phyloP scores from a whole-genome alignment of 306 rosid genomes.

The Quillaja saponaria region DNA sequence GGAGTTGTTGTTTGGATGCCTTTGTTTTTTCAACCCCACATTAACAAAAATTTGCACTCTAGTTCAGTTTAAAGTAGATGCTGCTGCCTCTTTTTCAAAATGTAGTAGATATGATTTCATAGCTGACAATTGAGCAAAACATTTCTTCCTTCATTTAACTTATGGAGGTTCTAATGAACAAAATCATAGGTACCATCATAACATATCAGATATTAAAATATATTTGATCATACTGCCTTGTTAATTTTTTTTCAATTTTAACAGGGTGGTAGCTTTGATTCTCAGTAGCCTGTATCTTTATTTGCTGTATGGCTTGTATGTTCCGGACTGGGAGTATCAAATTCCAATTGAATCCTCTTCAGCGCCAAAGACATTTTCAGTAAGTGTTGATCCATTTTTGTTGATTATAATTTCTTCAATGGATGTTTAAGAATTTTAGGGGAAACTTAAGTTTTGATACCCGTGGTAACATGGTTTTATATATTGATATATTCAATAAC shows the following conservation, averaged over 20 bases:
- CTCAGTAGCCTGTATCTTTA: slow-evolving; percentile 57
- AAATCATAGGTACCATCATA: too few species aligned
- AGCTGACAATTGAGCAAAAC: too few species aligned
- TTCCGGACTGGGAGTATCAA: slow-evolving; percentile 92
- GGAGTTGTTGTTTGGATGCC: too few species aligned
- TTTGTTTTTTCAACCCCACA: too few species aligned
- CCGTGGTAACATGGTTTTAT: slow-evolving; percentile 22
- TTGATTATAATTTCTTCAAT: background rate
- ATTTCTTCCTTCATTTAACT: too few species aligned
- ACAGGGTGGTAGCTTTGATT: slow-evolving; percentile 60
- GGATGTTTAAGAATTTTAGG: background rate
- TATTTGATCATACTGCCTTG: background rate
- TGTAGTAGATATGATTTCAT: too few species aligned
- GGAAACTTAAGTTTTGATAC: background rate
- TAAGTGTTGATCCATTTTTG: slow-evolving; percentile 39
- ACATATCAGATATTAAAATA: background rate
- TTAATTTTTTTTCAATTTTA: slow-evolving; percentile 11
- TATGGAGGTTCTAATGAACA: background rate
- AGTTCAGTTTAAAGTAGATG: too few species aligned
- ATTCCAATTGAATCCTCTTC: slow-evolving; percentile 47
- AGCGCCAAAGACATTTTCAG: slow-evolving; percentile 58
- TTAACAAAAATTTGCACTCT: too few species aligned
- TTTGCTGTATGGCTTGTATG: slow-evolving; percentile 66
- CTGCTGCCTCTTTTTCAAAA: too few species aligned
- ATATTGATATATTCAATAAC: too few species aligned